Conservation (phyloP, 2,329 filamentous ascomycete species). For the Furcasterigmium furcatum region DNA sequence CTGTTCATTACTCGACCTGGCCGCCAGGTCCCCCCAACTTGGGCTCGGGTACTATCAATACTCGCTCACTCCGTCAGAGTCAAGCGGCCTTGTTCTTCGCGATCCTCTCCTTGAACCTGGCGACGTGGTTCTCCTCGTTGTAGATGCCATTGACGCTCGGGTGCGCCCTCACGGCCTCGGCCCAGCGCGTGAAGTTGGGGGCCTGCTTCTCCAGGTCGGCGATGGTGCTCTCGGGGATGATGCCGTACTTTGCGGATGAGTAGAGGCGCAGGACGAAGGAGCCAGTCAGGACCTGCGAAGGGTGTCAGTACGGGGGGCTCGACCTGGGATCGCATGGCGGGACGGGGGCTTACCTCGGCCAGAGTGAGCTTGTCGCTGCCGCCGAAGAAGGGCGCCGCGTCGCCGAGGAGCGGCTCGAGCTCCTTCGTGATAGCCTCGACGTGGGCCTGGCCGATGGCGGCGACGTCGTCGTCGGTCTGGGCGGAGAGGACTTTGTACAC, state of each 20-base stretch:
- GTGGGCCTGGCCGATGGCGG: conserved; percentile 27
- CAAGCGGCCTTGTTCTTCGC: conserved; percentile 9
- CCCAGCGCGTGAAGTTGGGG: conserved; percentile 70
- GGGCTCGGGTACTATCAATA: too few species aligned
- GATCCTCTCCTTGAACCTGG: conserved; percentile 35
- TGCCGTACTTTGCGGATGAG: conserved; percentile 46
- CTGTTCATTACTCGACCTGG: too few species aligned
- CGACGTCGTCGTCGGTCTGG: conserved; percentile 45
- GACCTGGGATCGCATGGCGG: too few species aligned
- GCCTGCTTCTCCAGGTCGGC: conserved; percentile 46
- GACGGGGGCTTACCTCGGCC: conserved; percentile 59
- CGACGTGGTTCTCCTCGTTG: conserved; percentile 46
- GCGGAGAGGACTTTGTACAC: conserved; percentile 45
- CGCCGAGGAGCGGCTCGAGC: conserved; percentile 65
- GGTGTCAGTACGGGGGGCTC: conserved; percentile 3
- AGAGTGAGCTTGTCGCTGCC: conserved; percentile 64
- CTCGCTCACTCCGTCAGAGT: background rate
- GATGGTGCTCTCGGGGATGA: conserved; percentile 47
- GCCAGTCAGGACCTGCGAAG: conserved; percentile 53
- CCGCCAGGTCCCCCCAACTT: too few species aligned
- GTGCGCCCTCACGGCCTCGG: conserved; percentile 53
- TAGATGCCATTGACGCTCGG: conserved; percentile 65
- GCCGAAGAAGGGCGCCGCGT: conserved; percentile 59
- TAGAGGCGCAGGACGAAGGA: conserved; percentile 65
- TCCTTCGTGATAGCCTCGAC: conserved; percentile 62